Conservation (phyloP, 257 asterid genomes). For the Scutellaria minor region DNA sequence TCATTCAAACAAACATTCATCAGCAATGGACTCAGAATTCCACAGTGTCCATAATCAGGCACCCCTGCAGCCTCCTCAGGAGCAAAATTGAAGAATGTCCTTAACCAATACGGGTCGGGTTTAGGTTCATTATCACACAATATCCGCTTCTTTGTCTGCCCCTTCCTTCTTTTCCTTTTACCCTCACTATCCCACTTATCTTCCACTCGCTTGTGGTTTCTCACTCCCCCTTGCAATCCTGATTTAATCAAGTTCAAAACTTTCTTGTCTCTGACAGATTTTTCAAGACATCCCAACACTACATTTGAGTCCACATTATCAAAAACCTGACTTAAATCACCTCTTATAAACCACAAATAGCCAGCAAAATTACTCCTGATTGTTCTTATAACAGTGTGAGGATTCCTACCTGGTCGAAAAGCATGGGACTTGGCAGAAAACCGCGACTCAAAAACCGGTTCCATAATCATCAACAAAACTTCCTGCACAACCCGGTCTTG, state of each 20-base stretch:
- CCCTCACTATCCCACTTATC: slow-evolving; percentile 45
- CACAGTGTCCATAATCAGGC: slow-evolving; percentile 81
- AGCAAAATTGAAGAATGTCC: slow-evolving; percentile 80
- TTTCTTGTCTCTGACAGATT: slow-evolving; percentile 71
- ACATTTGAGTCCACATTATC: slow-evolving; percentile 50
- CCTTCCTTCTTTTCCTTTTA: slow-evolving; percentile 62
- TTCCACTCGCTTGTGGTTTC: slow-evolving; percentile 23
- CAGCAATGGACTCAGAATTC: slow-evolving; percentile 88
- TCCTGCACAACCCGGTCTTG: slow-evolving; percentile 93
- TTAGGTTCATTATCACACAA: slow-evolving; percentile 78
- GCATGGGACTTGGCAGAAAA: slow-evolving; percentile 84
- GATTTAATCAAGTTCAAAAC: slow-evolving; percentile 72
- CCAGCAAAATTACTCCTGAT: slow-evolving; percentile 95
- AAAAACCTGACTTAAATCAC: slow-evolving; percentile 72
- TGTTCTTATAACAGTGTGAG: slow-evolving; percentile 88
- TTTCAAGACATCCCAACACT: slow-evolving; percentile 56
- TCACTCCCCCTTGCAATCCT: slow-evolving; percentile 53
- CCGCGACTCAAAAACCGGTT: slow-evolving; percentile 78
- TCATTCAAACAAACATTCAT: slow-evolving; percentile 73
- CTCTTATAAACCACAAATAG: slow-evolving; percentile 89
- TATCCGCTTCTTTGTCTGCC: slow-evolving; percentile 78
- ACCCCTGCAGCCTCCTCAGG: slow-evolving; percentile 92
- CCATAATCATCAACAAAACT: slow-evolving; percentile 74
- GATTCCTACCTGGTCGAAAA: slow-evolving; percentile 91
- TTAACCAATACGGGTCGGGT: slow-evolving; percentile 95